Percentiles rank a stretch among this genome's conserved stretches.
Evolutionary conservation across 805 yeast species (phyloP).

Genomic region (Candida oleophila): DNA sequence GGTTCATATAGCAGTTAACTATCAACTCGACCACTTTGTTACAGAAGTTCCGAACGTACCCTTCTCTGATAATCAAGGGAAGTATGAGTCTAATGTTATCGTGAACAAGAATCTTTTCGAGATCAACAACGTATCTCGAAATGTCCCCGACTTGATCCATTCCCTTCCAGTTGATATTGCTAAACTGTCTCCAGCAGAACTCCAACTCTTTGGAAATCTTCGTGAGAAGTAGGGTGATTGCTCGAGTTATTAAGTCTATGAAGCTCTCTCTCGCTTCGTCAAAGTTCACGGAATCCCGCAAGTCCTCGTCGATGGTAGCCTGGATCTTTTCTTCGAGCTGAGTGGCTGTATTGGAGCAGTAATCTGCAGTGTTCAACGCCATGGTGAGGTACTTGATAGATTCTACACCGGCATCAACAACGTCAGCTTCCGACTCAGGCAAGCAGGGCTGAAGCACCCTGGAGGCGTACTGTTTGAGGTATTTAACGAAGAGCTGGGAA

Average conservation of each 20-base stretch:
- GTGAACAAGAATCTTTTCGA: slow-evolving; percentile 47
- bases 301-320: slow-evolving; percentile 36
- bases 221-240: slow-evolving; percentile 53
- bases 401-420: slow-evolving; percentile 44
- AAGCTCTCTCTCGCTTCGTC: slow-evolving; percentile 57
- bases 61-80: slow-evolving; percentile 62
- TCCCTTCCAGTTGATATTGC: slow-evolving; percentile 66
- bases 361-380: slow-evolving; percentile 85
- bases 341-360: slow-evolving; percentile 71
- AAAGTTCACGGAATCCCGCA: slow-evolving; percentile 46
- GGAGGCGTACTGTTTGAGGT: slow-evolving; percentile 49
- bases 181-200: slow-evolving; percentile 83
- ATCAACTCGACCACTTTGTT: slow-evolving; percentile 73
- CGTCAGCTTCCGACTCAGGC: slow-evolving; percentile 36
- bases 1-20: slow-evolving; percentile 52
- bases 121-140: slow-evolving; percentile 65
- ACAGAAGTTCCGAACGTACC: slow-evolving; percentile 69
- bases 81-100: slow-evolving; percentile 45
- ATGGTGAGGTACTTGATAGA: slow-evolving; percentile 66
- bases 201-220: slow-evolving; percentile 62
- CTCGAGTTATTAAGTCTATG: slow-evolving; percentile 54
- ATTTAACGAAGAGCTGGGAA: slow-evolving; percentile 60
- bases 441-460: slow-evolving; percentile 32
- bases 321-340: slow-evolving; percentile 68
- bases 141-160: slow-evolving; percentile 66